Evolutionary conservation across 768 basidiomycete species (phyloP).

Genomic region (Kockovaella imperatae): DNA sequence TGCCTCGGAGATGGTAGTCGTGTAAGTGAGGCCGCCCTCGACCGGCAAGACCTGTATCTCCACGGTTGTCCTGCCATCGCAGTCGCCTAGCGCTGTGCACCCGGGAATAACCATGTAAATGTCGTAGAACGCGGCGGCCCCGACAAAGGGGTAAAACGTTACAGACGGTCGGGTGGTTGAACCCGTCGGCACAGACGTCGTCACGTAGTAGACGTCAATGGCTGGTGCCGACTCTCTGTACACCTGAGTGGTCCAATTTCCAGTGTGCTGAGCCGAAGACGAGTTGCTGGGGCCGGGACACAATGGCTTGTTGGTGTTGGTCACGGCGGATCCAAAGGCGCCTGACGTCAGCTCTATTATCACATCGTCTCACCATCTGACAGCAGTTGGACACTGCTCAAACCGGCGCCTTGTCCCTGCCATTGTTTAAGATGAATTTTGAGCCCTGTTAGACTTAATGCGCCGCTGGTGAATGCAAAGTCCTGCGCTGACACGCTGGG

Average conservation of each 20-base stretch:
- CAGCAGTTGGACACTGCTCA: constrained; percentile 85
- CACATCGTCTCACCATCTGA: constrained; percentile 59
- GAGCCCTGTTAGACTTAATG: constrained; percentile 67
- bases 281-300: constrained; percentile 34
- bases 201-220: constrained; percentile 67
- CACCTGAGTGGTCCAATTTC: constrained; percentile 60
- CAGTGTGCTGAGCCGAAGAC: constrained; percentile 61
- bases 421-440: constrained; percentile 72
- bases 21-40: constrained; percentile 56
- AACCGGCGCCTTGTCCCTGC: constrained; percentile 65
- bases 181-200: constrained; percentile 57
- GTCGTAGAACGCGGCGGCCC: constrained; percentile 75
- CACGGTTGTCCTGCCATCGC: constrained; percentile 69
- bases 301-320: constrained; percentile 8
- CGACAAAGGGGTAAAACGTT: constrained; percentile 89
- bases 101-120: constrained; percentile 81
- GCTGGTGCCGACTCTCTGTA: constrained; percentile 69
- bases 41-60: constrained; percentile 75
- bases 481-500: constrained; percentile 78
- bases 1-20: constrained; percentile 66
- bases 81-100: constrained; percentile 72
- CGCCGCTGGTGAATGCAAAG: constrained; percentile 63
- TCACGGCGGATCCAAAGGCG: constrained; percentile 71
- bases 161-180: constrained; percentile 62
- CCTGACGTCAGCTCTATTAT: constrained; percentile 19